A percentile compares a stretch with the other conserved stretches of the same genome.
Evolutionary conservation across 78 protist genomes (phyloP).

Genomic region (Planoprotostelium fungivorum): DNA sequence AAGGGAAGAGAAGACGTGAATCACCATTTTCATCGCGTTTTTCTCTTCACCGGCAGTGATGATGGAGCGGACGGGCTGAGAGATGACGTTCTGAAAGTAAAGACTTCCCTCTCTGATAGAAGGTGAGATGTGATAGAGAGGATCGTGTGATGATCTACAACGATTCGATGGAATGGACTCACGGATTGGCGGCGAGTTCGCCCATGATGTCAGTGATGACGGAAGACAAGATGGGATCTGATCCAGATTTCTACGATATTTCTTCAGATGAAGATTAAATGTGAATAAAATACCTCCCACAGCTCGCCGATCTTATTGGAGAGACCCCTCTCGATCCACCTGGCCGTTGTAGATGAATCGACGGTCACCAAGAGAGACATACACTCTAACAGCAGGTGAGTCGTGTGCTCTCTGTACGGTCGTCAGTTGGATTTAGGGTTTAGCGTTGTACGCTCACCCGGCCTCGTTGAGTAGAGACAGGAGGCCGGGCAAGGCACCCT

Average conservation of each 20-base stretch:
- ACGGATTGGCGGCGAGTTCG: neutral
- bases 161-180: neutral
- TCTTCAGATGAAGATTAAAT: neutral
- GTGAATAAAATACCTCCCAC: neutral
- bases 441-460: neutral
- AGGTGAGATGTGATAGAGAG: no score
- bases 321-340: neutral
- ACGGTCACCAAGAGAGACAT: neutral
- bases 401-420: neutral
- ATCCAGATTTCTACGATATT: neutral
- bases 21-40: neutral
- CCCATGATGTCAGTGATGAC: neutral
- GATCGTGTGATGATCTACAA: no score
- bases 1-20: neutral
- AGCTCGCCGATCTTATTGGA: neutral
- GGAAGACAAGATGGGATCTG: neutral
- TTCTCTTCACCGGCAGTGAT: neutral
- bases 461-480: neutral
- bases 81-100: neutral
- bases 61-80: neutral
- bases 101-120: neutral
- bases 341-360: neutral
- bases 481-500: neutral
- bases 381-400: neutral
- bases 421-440: neutral